Evolutionary conservation across 306 rosid genomes (phyloP).

Genomic region (Gastrolobium villosum): DNA sequence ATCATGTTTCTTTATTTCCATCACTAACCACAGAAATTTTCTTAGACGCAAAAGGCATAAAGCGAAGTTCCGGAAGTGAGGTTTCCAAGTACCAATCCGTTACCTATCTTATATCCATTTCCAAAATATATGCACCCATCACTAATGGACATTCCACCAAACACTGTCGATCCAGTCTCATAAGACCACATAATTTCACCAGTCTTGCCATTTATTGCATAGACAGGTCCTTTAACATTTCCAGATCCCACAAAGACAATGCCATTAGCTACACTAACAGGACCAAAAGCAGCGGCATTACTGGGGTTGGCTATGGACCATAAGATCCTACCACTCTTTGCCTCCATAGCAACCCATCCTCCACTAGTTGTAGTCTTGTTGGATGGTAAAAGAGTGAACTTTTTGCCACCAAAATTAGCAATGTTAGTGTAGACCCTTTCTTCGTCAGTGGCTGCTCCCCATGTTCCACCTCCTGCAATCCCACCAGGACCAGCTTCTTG

Average conservation of each 20-base stretch:
- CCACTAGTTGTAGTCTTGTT: slow-evolving; percentile 49
- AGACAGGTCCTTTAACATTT: slow-evolving; percentile 52
- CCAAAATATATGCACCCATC: slow-evolving; percentile 69
- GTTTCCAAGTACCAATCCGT: neutral
- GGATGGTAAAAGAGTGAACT: slow-evolving; percentile 65
- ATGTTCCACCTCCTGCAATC: slow-evolving; percentile 55
- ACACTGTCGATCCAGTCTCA: slow-evolving; percentile 60
- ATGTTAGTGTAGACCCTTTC: slow-evolving; percentile 64
- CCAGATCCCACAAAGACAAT: slow-evolving; percentile 70
- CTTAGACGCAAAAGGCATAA: slow-evolving; percentile 35
- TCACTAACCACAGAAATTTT: neutral
- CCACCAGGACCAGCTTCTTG: slow-evolving; percentile 71
- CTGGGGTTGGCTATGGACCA: slow-evolving; percentile 61
- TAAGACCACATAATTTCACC: slow-evolving; percentile 63
- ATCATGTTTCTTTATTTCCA: neutral
- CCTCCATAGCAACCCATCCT: slow-evolving; percentile 79
- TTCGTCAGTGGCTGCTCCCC: slow-evolving; percentile 73
- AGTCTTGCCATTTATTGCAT: slow-evolving; percentile 55
- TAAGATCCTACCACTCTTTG: slow-evolving; percentile 53
- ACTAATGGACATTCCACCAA: slow-evolving; percentile 66
- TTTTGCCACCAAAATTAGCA: slow-evolving; percentile 49
- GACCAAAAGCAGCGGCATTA: slow-evolving; percentile 52
- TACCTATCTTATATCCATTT: slow-evolving; percentile 54
- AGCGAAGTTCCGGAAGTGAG: slow-evolving; percentile 28
- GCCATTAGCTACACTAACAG: slow-evolving; percentile 68